Percentiles rank a stretch among this genome's conserved stretches.
Evolutionary conservation across 805 yeast species (phyloP).

Genomic region (Yamadazyma tumulicola): DNA sequence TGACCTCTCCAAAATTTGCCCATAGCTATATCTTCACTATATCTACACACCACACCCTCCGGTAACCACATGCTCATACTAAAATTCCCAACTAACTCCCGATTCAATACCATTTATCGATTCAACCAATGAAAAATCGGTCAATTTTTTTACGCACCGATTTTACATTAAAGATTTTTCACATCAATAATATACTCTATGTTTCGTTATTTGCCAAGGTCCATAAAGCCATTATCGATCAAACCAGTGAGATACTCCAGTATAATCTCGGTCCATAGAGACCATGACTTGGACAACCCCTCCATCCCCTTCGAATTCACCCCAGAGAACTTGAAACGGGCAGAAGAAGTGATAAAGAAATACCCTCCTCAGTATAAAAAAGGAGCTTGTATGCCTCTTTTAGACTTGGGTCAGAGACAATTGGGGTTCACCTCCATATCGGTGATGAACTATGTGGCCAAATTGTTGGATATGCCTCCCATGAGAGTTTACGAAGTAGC

Average conservation of each 20-base stretch:
- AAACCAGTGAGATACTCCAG: slow-evolving; percentile 31
- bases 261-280: slow-evolving; percentile 65
- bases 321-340: slow-evolving; percentile 59
- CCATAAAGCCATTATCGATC: not conserved
- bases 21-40: too few species aligned
- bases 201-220: slow-evolving; percentile 1
- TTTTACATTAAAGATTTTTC: not conserved
- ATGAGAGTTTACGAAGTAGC: slow-evolving; percentile 94
- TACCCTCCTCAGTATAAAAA: slow-evolving; percentile 86
- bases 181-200: not conserved
- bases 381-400: slow-evolving; percentile 83
- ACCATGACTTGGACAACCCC: slow-evolving; percentile 64
- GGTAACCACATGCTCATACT: too few species aligned
- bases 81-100: too few species aligned
- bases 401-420: slow-evolving; percentile 86
- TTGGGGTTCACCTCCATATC: slow-evolving; percentile 80
- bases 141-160: not conserved
- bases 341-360: slow-evolving; percentile 70
- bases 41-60: too few species aligned
- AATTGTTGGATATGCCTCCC: slow-evolving; percentile 82
- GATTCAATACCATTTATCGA: not conserved
- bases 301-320: slow-evolving; percentile 70
- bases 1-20: too few species aligned
- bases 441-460: slow-evolving; percentile 88
- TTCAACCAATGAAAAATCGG: not conserved